A percentile compares a stretch with the other conserved stretches of the same genome.
Evolutionary conservation across 331 rosid genomes (phyloP).

Genomic region (Erythrophleum ivorense): DNA sequence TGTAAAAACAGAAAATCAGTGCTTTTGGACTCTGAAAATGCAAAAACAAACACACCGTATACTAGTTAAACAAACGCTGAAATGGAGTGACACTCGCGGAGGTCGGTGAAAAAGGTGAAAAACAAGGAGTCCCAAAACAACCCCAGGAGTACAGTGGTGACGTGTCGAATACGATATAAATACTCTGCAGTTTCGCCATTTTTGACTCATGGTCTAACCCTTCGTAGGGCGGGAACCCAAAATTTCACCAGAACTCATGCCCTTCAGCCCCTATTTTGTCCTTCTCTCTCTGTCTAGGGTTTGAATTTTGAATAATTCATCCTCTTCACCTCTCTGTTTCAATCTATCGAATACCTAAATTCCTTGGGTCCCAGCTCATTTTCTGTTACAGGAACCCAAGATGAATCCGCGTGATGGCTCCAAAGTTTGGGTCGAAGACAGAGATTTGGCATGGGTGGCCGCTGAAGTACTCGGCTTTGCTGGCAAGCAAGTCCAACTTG

Average conservation of each 20-base stretch:
- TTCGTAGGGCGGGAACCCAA: slow-evolving; percentile 84
- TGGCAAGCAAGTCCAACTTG: slow-evolving; percentile 54
- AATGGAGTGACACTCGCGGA: not conserved
- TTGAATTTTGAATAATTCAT: slow-evolving; percentile 40
- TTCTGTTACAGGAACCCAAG: slow-evolving; percentile 34
- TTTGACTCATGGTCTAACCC: slow-evolving; percentile 53
- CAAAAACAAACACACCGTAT: too few relatives aligned
- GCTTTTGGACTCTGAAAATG: too few relatives aligned
- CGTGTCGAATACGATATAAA: slow-evolving; percentile 55
- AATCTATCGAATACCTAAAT: not conserved
- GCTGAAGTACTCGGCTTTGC: slow-evolving; percentile 70
- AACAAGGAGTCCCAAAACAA: not conserved
- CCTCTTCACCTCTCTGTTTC: not conserved
- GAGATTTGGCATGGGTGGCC: slow-evolving; percentile 69
- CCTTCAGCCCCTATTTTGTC: slow-evolving; percentile 36
- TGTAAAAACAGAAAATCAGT: too few relatives aligned
- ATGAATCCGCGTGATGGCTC: slow-evolving; percentile 83
- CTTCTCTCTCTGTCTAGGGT: slow-evolving; percentile 50
- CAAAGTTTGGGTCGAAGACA: slow-evolving; percentile 88
- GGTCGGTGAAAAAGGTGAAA: not conserved
- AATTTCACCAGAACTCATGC: slow-evolving; percentile 48
- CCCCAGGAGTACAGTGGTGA: slow-evolving; percentile 38
- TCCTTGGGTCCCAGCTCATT: not conserved
- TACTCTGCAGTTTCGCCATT: slow-evolving; percentile 48
- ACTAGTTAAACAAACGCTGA: not conserved